Evolutionary conservation across 371 early-diverging fungal species (phyloP), one percentile per base, ranked within the genome.

Genomic region (Mucor saturninus): DNA sequence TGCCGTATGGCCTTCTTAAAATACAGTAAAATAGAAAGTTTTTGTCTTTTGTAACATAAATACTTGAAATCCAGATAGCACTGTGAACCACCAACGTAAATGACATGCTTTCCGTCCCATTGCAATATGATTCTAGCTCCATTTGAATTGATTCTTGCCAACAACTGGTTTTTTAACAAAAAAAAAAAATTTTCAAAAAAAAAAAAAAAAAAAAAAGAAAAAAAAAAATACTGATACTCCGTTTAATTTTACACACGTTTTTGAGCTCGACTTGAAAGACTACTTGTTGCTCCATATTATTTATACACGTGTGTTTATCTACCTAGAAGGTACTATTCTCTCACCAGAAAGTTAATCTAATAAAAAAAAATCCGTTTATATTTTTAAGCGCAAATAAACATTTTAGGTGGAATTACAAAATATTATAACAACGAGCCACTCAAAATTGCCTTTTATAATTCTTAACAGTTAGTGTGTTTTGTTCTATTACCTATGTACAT

Each of bases 341-440:
- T 49, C 29, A 49, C 37, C 39, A 50, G 35, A 50, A 50, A 50
- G 59, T 50, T 50, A 37, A 38, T 9, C 21, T 14, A 49, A 39
- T 21, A 50, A 39, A 59, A 59, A 59, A 59, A 37, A 59, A 26
- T 8, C 30, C 59, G 59, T 50, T n/a, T 59, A 59, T 59, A 59
- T 6, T 29, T 50, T 59, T 59, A 59, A 50, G 59, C 59, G 59
- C 8, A 35, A 35, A 35, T 35, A 35, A 35, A 1, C 35, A 35
- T 35, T 35, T 35, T 35, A 35, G 35, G 35, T 35, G 35, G 35
- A 8, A 35, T 35, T 35, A 35, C 35, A 35, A 35, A 35, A 35
- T 35, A 35, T 35, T 35, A 35, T 35, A 35, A 35, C 35, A 35
- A 35, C 35, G 35, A 35, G 35, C 35, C 35, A 35, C 35, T 35